Evolutionary conservation across 2,329 filamentous ascomycete genomes (phyloP), one percentile per base, ranked within the genome.

Genomic region (Stemphylium lycopersici): DNA sequence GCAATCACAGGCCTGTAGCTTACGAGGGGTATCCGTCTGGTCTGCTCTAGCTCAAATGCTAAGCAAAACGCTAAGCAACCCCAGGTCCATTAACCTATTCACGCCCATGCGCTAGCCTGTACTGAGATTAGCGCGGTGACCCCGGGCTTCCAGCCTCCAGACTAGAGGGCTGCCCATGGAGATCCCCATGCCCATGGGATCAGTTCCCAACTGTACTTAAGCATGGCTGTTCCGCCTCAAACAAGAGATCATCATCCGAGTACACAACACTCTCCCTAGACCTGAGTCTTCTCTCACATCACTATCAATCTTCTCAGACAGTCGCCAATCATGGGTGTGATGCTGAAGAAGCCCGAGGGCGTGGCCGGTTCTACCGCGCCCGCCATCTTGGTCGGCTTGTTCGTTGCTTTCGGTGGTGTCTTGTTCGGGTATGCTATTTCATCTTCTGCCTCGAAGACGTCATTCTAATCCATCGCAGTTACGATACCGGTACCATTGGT

Each of bases 301-400:
- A 15, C 16, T 39, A 48, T 41, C 39, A 46, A 55, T 38, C 51
- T 57, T 15, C 36, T 24, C 37, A 50, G 43, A 56, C 48, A 53
- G 15, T 46, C 32, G 33, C 44, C 52, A 55, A 66, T 52, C 62
- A 76, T 76, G 73, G 71, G 71, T 63, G 36, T 74, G 36, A 64
- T 73, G 56, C 51, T 81, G 53, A 86, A 87, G 69, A 90, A 89
- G 80, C 89, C 89, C 75, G 84, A 88, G 79, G 88, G 87, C 82
- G 84, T 89, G 75, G 86, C 87, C 71, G 89, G 89, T 73, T 74
- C 71, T 31, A 68, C 70, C 24, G 16, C 66, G 38, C 74, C 74
- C 11, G 73, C 74, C 58, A 76, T 77, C 33, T 37, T 73, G 38
- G 66, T 77, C 45, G 74, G 74, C 33, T 58, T 78, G 34, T 82